Percentiles rank a stretch among this genome's conserved stretches.
These are phyloP conservation scores for Glebionis coronaria DNA, from an alignment of 129 eudicot genomes.

Conservation along the genomic window DNA sequence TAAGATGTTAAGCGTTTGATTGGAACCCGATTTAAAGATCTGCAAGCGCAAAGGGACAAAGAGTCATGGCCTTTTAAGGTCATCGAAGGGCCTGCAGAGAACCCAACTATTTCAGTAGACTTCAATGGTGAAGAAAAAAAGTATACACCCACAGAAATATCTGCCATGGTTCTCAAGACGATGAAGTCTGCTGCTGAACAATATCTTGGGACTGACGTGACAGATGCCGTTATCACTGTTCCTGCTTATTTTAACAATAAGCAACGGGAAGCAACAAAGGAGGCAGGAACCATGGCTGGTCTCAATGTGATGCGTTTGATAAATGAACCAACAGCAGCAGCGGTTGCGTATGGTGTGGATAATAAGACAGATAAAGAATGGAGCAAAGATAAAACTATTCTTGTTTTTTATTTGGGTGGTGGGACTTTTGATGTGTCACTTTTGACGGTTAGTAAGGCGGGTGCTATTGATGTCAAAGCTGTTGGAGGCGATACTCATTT, in stretches of 20 bases:
- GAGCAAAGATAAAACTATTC: not conserved
- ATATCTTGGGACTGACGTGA: not conserved
- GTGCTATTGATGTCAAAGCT: not conserved
- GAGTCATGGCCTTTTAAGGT: no score
- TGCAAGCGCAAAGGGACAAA: not conserved
- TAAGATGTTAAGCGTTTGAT: not conserved
- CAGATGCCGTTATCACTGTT: not conserved
- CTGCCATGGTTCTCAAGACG: not conserved
- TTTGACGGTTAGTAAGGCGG: not conserved
- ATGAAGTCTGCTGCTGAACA: not conserved
- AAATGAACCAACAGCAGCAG: conserved; percentile 31
- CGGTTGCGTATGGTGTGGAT: conserved; percentile 26
- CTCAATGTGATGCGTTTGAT: conserved; percentile 9
- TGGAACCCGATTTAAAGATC: not conserved
- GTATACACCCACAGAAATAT: not conserved
- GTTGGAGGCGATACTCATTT: not conserved
- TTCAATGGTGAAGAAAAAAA: not conserved
- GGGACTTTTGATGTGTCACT: conserved; percentile 3
- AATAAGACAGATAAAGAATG: not conserved
- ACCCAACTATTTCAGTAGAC: not conserved
- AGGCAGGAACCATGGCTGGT: not conserved
- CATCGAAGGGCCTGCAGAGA: no score
- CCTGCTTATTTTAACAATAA: conserved; percentile 2
- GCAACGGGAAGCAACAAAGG: not conserved
- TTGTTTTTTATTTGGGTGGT: not conserved